A percentile compares a stretch with the other conserved stretches of the same genome.
These are phyloP conservation scores for Talaromyces ruber DNA, from an alignment of 495 filamentous ascomycete species.

Conservation along the genomic window DNA sequence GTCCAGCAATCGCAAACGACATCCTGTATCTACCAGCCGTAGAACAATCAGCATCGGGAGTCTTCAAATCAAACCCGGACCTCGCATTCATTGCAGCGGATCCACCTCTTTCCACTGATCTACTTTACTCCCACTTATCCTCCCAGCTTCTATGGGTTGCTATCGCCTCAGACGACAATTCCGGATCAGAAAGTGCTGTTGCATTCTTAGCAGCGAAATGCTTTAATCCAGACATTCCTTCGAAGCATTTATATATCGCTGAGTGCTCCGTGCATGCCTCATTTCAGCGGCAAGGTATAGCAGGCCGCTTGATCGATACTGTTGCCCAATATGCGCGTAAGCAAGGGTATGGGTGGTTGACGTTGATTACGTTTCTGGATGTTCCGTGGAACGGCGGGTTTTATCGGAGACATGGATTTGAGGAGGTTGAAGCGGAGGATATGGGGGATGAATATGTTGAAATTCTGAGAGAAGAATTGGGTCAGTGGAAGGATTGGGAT, in stretches of 20 bases:
- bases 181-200: background rate
- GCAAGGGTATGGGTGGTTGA: background rate
- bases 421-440: background rate
- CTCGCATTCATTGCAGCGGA: constrained; percentile 1
- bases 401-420: constrained; percentile 1
- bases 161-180: background rate
- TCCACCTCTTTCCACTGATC: background rate
- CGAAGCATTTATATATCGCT: constrained; percentile 1
- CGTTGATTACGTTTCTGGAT: constrained; percentile 1
- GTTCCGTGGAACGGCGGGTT: background rate
- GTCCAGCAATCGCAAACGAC: background rate
- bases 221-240: background rate
- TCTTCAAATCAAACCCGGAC: constrained; percentile 1
- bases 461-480: background rate
- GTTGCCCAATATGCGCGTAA: background rate
- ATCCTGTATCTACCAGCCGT: constrained; percentile 1
- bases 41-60: background rate
- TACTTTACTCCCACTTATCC: background rate
- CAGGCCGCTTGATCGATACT: background rate
- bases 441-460: background rate
- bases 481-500: constrained; percentile 1
- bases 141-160: background rate
- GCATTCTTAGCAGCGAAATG: constrained; percentile 3
- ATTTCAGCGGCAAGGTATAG: constrained; percentile 2
- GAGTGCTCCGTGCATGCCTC: constrained; percentile 2